phyloP scores from a whole-genome alignment of 2,329 filamentous ascomycete genomes.

The Fonsecaea erecta region DNA sequence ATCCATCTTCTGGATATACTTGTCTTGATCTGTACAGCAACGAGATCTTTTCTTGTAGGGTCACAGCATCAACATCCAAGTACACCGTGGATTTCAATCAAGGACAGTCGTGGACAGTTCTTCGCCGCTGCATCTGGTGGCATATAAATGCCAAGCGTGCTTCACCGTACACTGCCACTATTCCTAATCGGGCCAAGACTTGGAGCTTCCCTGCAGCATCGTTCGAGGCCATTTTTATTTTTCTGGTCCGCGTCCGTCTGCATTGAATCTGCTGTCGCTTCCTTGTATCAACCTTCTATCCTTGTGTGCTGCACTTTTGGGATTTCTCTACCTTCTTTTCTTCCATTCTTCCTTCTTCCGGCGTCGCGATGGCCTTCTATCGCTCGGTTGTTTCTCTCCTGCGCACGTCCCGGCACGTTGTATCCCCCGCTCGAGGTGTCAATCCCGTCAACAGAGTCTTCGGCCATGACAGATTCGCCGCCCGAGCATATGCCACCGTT shows the following conservation, averaged over 20 bases:
- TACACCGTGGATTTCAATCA: too few species aligned
- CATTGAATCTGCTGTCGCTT: not conserved
- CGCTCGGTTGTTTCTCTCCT: constrained; percentile 78
- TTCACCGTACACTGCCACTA: not conserved
- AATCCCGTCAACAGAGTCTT: constrained; percentile 73
- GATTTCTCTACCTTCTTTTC: constrained; percentile 19
- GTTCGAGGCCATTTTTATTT: constrained; percentile 12
- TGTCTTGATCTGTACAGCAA: not conserved
- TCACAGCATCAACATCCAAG: not conserved
- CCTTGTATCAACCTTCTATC: constrained; percentile 8
- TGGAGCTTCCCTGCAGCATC: constrained; percentile 4
- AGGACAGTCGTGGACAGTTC: too few species aligned
- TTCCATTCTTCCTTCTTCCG: constrained; percentile 31
- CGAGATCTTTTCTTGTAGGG: not conserved
- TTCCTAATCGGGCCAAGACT: not conserved
- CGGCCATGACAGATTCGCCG: constrained; percentile 50
- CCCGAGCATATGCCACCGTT: constrained; percentile 63
- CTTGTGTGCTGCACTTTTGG: constrained; percentile 20
- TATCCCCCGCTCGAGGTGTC: constrained; percentile 68
- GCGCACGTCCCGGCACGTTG: constrained; percentile 77
- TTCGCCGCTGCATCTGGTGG: not conserved
- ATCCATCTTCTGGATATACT: not conserved
- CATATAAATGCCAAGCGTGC: not conserved
- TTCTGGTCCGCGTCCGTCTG: constrained; percentile 12
- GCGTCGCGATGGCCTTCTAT: constrained; percentile 76